phyloP scores from a whole-genome alignment of 2,329 filamentous ascomycete species.

The Dactylellina drechsleri region DNA sequence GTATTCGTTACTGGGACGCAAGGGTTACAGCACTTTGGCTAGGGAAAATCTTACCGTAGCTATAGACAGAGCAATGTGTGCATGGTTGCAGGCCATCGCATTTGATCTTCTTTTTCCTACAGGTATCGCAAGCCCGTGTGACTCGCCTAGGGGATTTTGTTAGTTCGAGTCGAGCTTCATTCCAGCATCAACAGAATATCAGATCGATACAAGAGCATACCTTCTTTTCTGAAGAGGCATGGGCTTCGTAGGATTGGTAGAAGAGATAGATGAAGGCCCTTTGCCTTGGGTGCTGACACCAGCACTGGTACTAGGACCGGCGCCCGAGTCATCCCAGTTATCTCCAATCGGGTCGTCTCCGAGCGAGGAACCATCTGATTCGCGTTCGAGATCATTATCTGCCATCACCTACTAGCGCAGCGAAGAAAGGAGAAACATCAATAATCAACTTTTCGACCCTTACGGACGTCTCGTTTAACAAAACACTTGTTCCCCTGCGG shows the following conservation, averaged over 20 bases:
- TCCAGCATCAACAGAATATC: background rate
- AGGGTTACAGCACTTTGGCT: background rate
- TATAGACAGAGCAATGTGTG: constrained; percentile 97
- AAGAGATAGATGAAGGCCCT: constrained; percentile 24
- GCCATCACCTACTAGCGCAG: constrained; percentile 46
- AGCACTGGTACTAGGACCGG: constrained; percentile 14
- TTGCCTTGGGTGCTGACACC: constrained; percentile 21
- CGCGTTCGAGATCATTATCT: constrained; percentile 54
- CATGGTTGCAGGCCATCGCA: constrained; percentile 88
- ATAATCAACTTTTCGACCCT: too few relatives aligned
- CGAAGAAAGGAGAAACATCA: background rate
- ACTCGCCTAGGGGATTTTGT: constrained; percentile 66
- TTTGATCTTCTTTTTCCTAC: constrained; percentile 86
- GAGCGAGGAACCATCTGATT: constrained; percentile 49
- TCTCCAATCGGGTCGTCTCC: constrained; percentile 50
- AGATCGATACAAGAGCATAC: constrained; percentile 1
- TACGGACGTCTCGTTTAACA: too few relatives aligned
- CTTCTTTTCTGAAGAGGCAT: constrained; percentile 50
- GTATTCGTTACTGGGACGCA: background rate
- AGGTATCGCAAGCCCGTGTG: constrained; percentile 83
- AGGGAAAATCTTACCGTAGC: constrained; percentile 76
- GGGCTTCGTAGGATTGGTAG: constrained; percentile 40
- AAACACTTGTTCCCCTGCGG: too few relatives aligned
- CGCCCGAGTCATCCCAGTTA: constrained; percentile 36
- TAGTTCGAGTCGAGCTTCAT: constrained; percentile 64